Percentiles rank a stretch among this genome's conserved stretches.
phyloP scores from a whole-genome alignment of 805 yeast genomes.

The Cyberlindnera maclurae region DNA sequence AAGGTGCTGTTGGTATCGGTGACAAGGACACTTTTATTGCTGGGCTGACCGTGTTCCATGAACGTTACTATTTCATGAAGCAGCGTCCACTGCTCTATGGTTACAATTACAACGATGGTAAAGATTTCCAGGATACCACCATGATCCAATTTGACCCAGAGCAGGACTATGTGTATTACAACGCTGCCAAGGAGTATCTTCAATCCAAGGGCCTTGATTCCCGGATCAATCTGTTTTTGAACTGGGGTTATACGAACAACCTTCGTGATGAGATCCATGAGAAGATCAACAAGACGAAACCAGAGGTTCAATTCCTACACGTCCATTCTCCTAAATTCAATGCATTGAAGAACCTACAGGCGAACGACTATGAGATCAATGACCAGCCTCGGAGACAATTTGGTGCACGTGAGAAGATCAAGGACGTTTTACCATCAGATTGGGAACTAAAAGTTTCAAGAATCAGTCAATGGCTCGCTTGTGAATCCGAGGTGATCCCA shows the following conservation, averaged over 20 bases:
- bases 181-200: conserved; percentile 16
- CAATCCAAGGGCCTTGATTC: conserved; percentile 17
- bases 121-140: conserved; percentile 24
- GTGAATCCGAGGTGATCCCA: conserved; percentile 22
- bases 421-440: conserved; percentile 15
- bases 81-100: conserved; percentile 22
- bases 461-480: conserved; percentile 24
- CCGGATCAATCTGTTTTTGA: conserved; percentile 18
- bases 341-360: conserved; percentile 17
- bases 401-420: conserved; percentile 22
- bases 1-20: conserved; percentile 75
- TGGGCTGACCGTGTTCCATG: conserved; percentile 21
- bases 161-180: conserved; percentile 18
- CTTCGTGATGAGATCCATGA: conserved; percentile 17
- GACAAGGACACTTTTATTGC: conserved; percentile 66
- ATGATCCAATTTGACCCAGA: conserved; percentile 25
- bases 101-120: conserved; percentile 12
- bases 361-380: conserved; percentile 19
- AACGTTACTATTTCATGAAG: conserved; percentile 20
- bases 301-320: conserved; percentile 24
- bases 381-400: conserved; percentile 23
- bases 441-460: conserved; percentile 24
- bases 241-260: conserved; percentile 15
- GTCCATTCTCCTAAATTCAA: conserved; percentile 25
- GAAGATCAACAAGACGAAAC: conserved; percentile 9